Evolutionary conservation across 176 grass and related monocot species (phyloP).

Genomic region (Musa beccarii): DNA sequence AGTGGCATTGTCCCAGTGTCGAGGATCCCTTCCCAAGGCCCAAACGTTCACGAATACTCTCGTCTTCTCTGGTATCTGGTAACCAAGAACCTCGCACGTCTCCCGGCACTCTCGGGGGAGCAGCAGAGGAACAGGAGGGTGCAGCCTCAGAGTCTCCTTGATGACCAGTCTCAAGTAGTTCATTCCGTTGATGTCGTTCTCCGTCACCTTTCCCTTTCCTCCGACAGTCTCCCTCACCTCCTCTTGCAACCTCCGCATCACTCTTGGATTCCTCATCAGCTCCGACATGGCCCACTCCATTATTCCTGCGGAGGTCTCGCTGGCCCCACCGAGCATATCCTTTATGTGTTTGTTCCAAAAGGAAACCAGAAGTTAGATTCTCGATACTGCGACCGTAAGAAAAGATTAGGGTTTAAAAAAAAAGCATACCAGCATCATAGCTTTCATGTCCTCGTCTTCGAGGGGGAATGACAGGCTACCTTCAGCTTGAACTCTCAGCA

Average conservation of each 20-base stretch:
- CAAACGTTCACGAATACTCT: background rate
- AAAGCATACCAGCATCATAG: background rate
- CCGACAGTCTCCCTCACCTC: background rate
- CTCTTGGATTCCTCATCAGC: conserved; percentile 11
- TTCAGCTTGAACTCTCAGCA: background rate
- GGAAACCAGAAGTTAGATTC: too few species aligned
- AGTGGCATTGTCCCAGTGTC: background rate
- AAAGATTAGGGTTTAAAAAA: too few species aligned
- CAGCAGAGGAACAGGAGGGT: background rate
- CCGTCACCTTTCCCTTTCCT: background rate
- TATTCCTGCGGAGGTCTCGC: background rate
- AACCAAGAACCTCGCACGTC: background rate
- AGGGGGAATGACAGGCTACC: background rate
- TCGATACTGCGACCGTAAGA: too few species aligned
- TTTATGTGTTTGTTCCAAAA: too few species aligned
- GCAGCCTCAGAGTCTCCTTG: background rate
- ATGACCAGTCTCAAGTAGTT: background rate
- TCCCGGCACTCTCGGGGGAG: background rate
- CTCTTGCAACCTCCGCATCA: conserved; percentile 2
- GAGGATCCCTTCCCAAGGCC: background rate
- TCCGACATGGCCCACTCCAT: conserved; percentile 29
- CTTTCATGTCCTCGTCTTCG: background rate
- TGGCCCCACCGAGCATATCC: too few species aligned
- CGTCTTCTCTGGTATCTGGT: background rate
- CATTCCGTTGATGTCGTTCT: background rate